Conservation (phyloP, 345 rosid species). For the Garcia nutans region DNA sequence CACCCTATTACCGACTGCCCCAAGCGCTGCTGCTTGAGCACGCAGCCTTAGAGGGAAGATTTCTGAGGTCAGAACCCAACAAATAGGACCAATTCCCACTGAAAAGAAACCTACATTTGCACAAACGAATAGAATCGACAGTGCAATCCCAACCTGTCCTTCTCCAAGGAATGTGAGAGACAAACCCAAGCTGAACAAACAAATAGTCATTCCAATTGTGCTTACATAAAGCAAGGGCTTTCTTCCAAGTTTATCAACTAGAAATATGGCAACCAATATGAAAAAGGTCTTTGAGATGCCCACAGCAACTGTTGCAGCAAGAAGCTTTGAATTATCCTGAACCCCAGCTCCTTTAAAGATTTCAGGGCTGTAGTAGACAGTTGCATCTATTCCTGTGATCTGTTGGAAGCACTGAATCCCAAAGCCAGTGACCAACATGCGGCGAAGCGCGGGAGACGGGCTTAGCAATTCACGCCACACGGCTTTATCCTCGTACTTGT, state of each 20-base stretch:
- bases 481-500: constrained; percentile 54
- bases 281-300: constrained; percentile 66
- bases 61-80: constrained; percentile 83
- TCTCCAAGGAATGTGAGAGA: constrained; percentile 54
- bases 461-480: constrained; percentile 73
- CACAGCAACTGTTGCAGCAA: constrained; percentile 73
- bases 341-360: constrained; percentile 68
- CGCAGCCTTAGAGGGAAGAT: constrained; percentile 72
- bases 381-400: constrained; percentile 77
- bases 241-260: constrained; percentile 65
- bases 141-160: constrained; percentile 42
- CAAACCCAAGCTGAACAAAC: constrained; percentile 55
- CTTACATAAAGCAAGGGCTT: constrained; percentile 78
- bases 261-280: constrained; percentile 62
- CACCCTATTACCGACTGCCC: constrained; percentile 74
- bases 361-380: constrained; percentile 81
- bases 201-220: constrained; percentile 79
- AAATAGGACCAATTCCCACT: constrained; percentile 73
- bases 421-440: constrained; percentile 69
- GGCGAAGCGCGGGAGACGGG: constrained; percentile 66
- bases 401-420: constrained; percentile 94
- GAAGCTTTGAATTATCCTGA: constrained; percentile 51
- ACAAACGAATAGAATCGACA: constrained; percentile 54
- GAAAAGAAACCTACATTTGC: constrained; percentile 86
- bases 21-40: constrained; percentile 80